These are phyloP conservation scores for Tetrahymena thermophila DNA, from an alignment of 73 alveolate species.

Conservation along the genomic window DNA sequence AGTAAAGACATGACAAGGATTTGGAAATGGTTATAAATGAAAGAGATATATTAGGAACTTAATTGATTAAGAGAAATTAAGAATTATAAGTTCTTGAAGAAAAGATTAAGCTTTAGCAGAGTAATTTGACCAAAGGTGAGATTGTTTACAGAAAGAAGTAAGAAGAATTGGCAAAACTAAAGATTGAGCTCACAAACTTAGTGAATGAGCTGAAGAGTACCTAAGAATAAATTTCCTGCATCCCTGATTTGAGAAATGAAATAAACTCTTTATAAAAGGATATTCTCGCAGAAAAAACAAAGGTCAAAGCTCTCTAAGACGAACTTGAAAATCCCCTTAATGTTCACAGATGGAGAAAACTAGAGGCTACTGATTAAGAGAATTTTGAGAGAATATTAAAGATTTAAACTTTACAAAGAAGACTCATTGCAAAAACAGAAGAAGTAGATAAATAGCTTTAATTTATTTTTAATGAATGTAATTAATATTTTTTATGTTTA, in stretches of 20 bases:
- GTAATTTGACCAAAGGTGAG: slow-evolving; percentile 92
- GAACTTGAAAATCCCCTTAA: slow-evolving; percentile 94
- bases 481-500: background rate
- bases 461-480: background rate
- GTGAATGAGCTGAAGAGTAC: slow-evolving; percentile 63
- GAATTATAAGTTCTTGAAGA: slow-evolving; percentile 91
- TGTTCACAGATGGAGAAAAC: slow-evolving; percentile 93
- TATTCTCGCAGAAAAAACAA: slow-evolving; percentile 82
- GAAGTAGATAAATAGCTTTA: slow-evolving; percentile 55
- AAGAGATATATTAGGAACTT: slow-evolving; percentile 95
- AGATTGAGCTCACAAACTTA: slow-evolving; percentile 56
- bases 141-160: slow-evolving; percentile 69
- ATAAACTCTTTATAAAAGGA: slow-evolving; percentile 82
- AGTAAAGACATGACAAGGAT: slow-evolving; percentile 92
- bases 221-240: slow-evolving; percentile 66
- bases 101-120: slow-evolving; percentile 88
- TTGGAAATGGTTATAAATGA: slow-evolving; percentile 97
- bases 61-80: slow-evolving; percentile 93
- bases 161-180: slow-evolving; percentile 54
- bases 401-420: slow-evolving; percentile 94
- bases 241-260: slow-evolving; percentile 73
- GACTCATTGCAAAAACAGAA: slow-evolving; percentile 98
- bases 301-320: slow-evolving; percentile 82
- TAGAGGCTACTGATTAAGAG: slow-evolving; percentile 29
- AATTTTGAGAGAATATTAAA: slow-evolving; percentile 71